Base-by-base conservation (phyloP, 179 eudicot genomes). In the Silene noctiflora region DNA sequence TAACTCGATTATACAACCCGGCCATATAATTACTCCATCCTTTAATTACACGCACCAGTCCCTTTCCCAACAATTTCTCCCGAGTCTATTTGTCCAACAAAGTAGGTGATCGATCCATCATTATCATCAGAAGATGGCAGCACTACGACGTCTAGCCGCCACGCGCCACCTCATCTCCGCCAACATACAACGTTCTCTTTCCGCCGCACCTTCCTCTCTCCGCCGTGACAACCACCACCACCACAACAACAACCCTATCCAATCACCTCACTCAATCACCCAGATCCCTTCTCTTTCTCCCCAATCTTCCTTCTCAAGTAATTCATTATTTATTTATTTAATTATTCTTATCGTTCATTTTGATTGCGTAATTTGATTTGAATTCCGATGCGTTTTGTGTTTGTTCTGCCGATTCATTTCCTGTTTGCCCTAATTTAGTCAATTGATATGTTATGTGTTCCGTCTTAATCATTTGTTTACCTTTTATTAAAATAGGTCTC, bases 131-230 rank as follows among this genome's bases (percentile, higher is more conserved):
- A 27, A 64, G 16, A 64, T 11, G 24, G 24, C 24, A 29, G 68
- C 68, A 64, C 68, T 64, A 27, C 68, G 68, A 22, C 68, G 68
- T 10, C 68, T 64, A 16, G 35, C 68, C 68, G n/a, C 68, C 68
- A 24, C 31, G n/a, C 27, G 29, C 33, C n/a, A 51, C 29, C n/a
- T 64, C 68, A 64, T 24, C 58, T 51, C 68, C 33, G 39, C 68
- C 42, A 24, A 51, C 68, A 11, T 64, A 4, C 35, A 12, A 16
- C 68, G 68, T 22, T 64, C 68, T 24, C 29, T 64, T 9, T 24
- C 35, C 68, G 19, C n/a, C 33, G 19, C 68, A 64, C 39, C 68
- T 24, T 27, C 39, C 17, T 64, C 33, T 24, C 7, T 22, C 35
- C 68, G 31, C 39, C 13, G 27, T 29, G 13, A 25, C 68, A 27